Base-by-base conservation (phyloP, 176 grass and related monocot species). In the Lolium multiflorum region DNA sequence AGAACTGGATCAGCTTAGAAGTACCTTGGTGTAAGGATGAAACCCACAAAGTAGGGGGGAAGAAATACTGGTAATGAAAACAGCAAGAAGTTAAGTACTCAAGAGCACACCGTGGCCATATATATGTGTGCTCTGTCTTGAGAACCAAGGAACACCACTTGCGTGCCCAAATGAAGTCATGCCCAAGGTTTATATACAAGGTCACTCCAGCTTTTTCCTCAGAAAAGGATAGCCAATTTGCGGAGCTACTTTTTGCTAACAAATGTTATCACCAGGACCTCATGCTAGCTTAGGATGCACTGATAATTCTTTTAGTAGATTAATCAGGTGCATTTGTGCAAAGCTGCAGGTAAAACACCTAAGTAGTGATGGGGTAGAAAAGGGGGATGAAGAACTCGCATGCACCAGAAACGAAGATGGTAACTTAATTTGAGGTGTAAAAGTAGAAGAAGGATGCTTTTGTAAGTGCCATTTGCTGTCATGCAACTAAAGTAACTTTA, bases 251-350 rank as follows among this genome's bases (percentile, higher is more conserved):
- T 90, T 90, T 90, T 67, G 47, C 35, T 86, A 86, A 86, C 37
- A 83, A 90, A 90, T 78, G 54, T 86, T 90, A 82, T 86, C 84
- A 72, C 73, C 57, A 73, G 72, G 63, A n/a, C 83, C 62, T 71
- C 71, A 44, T 56, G 63, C 85, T 86, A 83, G 79, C 73, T 86
- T 86, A 87, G 79, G 73, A 78, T 83, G 83, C 89, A 90, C 79
- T 82, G 63, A 78, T 78, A 5, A 44, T 77, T 76, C 88, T 86
- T 86, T 90, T 18, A 77, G 71, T 86, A 86, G 59, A 86, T 21
- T 86, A 85, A 89, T 52, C 59, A 65, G 18, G 55, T 89, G 81
- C 75, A 79, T 73, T 44, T 79, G 77, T 90, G 52, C 71, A 82
- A 80, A 90, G 67, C 6, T 73, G 5, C 13, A 57, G n/a, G 67